Evolutionary conservation across 2,329 filamentous ascomycete genomes (phyloP).

Genomic region (Monilinia polystroma): DNA sequence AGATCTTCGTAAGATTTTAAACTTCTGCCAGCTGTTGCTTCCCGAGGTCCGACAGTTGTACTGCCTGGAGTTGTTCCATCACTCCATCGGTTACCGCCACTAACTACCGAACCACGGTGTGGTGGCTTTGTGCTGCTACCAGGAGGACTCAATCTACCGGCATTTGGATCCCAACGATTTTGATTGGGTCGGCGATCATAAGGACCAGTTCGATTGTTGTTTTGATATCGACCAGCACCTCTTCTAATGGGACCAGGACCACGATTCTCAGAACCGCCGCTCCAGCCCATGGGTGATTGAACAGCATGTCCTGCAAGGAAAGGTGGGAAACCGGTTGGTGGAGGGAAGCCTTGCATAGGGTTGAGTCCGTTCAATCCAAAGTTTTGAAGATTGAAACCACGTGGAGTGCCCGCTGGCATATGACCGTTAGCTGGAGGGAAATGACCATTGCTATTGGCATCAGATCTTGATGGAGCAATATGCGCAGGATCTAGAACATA

Average conservation of each 20-base stretch:
- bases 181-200: slow-evolving; percentile 66
- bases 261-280: slow-evolving; percentile 51
- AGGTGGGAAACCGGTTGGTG: slow-evolving; percentile 47
- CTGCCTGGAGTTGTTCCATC: slow-evolving; percentile 69
- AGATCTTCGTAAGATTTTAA: slow-evolving; percentile 97
- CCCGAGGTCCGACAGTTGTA: slow-evolving; percentile 77
- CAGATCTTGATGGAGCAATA: slow-evolving; percentile 88
- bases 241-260: slow-evolving; percentile 67
- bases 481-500: slow-evolving; percentile 94
- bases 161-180: slow-evolving; percentile 49
- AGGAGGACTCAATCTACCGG: slow-evolving; percentile 48
- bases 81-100: slow-evolving; percentile 62
- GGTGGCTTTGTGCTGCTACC: slow-evolving; percentile 48
- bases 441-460: slow-evolving; percentile 93
- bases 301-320: slow-evolving; percentile 54
- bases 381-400: slow-evolving; percentile 84
- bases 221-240: slow-evolving; percentile 61
- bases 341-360: slow-evolving; percentile 58
- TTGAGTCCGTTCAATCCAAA: slow-evolving; percentile 60
- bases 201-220: slow-evolving; percentile 63
- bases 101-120: slow-evolving; percentile 46
- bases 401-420: slow-evolving; percentile 76
- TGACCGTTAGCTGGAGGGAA: slow-evolving; percentile 81
- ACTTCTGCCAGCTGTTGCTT: slow-evolving; percentile 88
- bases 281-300: slow-evolving; percentile 49